Evolutionary conservation across 306 rosid species (phyloP), one percentile per base, ranked within the genome.

Genomic region (Purshia tridentata): DNA sequence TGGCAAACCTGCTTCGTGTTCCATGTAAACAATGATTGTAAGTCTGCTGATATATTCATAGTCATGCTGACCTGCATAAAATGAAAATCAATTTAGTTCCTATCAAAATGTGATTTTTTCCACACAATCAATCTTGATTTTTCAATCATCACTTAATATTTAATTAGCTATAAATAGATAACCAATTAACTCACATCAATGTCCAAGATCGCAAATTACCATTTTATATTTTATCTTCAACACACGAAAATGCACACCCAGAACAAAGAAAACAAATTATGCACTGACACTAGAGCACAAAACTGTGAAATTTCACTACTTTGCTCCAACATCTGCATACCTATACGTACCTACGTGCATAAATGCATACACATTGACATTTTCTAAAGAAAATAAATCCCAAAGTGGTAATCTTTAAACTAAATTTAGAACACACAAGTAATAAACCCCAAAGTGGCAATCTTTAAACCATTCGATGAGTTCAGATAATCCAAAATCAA

Each of bases 1-100:
- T 72, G 58, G 78, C 63, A 41, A 81, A 94, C 99, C 97, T 94
- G 97, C 81, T 94, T 94, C 9, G 99, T 94, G 77, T 94, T 94
- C 98, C 98, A 94, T 5, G 97, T 94, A 86, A 94, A 94, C 70
- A 94, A 86, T 72, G 98, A 88, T 81, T 89, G 94, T 63, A 94
- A 87, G 81, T 91, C 96, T 45, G 96, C 99, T 48, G 99, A 83
- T 78, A 94, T 89, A 76, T 88, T 94, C 78, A 94, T 70, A 51
- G 91, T 87, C 89, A 91, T 69, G 88, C 97, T 88, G 78, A 89
- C 89, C 99, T 94, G 91, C 89, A 84, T 60, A 68, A 63, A 77
- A 64, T 62, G 19, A 65, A 71, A 37, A 69, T 1, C 48, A 45
- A 20, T 29, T 72, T 60, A 52, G 41, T 77, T 80, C 69, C 70